Conservation (phyloP, 2,329 filamentous ascomycete genomes). For the Trichophaea hybrida region DNA sequence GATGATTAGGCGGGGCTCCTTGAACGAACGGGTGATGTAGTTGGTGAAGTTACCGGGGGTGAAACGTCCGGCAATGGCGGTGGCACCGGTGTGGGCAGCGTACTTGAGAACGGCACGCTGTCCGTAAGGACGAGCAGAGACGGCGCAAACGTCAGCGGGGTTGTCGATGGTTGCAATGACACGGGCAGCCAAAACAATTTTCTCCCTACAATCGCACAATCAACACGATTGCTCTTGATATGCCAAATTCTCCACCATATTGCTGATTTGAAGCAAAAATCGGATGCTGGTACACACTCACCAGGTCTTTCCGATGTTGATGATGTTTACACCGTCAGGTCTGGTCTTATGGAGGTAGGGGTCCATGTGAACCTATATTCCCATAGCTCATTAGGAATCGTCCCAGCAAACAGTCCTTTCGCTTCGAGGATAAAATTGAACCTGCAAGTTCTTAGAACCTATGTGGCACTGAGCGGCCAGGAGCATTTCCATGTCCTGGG, state of each 20-base stretch:
- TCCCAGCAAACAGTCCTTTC: background rate
- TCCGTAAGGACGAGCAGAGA: constrained; percentile 98
- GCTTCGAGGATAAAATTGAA: constrained; percentile 9
- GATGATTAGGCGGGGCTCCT: constrained; percentile 98
- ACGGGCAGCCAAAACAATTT: constrained; percentile 95
- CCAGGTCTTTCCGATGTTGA: constrained; percentile 99
- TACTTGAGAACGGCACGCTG: constrained; percentile 99
- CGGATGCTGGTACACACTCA: constrained; percentile 37
- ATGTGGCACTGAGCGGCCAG: constrained; percentile 93
- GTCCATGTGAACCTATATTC: constrained; percentile 70
- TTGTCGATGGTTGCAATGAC: constrained; percentile 99
- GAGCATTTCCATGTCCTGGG: constrained; percentile 98
- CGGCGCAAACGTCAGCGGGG: constrained; percentile 97
- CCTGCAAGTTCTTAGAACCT: constrained; percentile 95
- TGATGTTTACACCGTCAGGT: constrained; percentile 92
- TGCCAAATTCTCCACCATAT: background rate
- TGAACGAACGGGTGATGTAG: constrained; percentile 99
- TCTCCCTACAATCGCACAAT: constrained; percentile 55
- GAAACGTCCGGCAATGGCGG: constrained; percentile 98
- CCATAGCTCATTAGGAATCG: constrained; percentile 14
- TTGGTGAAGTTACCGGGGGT: constrained; percentile 99
- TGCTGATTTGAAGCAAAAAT: background rate
- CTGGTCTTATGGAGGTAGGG: constrained; percentile 99
- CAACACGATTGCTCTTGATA: background rate
- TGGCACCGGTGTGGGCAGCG: constrained; percentile 92